phyloP scores from a whole-genome alignment of 805 yeast species.

The Candida piceae region DNA sequence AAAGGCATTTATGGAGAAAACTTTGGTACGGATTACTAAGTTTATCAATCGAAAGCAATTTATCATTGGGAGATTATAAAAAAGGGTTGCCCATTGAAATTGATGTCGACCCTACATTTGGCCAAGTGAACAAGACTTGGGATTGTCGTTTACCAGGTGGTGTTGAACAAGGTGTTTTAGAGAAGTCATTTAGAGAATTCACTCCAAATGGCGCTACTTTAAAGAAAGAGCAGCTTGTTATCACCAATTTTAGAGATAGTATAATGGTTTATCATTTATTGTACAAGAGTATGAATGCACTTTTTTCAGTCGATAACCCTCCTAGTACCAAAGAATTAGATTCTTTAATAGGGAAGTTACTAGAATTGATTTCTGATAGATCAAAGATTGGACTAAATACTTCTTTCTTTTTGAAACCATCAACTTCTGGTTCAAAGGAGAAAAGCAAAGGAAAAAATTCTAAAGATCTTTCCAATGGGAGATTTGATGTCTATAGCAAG shows the following conservation, averaged over 20 bases:
- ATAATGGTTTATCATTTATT: slow-evolving; percentile 41
- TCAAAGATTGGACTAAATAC: slow-evolving; percentile 25
- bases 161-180: slow-evolving; percentile 32
- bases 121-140: slow-evolving; percentile 30
- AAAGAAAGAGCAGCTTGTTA: slow-evolving; percentile 40
- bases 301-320: slow-evolving; percentile 30
- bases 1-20: slow-evolving; percentile 37
- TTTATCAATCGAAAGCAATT: slow-evolving; percentile 30
- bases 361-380: slow-evolving; percentile 27
- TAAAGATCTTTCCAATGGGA: slow-evolving; percentile 12
- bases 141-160: slow-evolving; percentile 36
- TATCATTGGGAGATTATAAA: slow-evolving; percentile 33
- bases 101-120: slow-evolving; percentile 32
- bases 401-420: slow-evolving; percentile 17
- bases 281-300: slow-evolving; percentile 34
- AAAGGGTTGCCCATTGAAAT: slow-evolving; percentile 33
- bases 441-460: slow-evolving; percentile 9
- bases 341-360: slow-evolving; percentile 22
- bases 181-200: slow-evolving; percentile 28
- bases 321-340: slow-evolving; percentile 32
- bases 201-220: slow-evolving; percentile 11
- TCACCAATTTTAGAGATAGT: slow-evolving; percentile 42
- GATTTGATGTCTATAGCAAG: slow-evolving; percentile 20
- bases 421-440: too few relatives aligned
- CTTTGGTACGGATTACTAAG: slow-evolving; percentile 33